phyloP scores from a whole-genome alignment of 192 early-diverging fungal genomes.

The Ambispora gerdemannii region DNA sequence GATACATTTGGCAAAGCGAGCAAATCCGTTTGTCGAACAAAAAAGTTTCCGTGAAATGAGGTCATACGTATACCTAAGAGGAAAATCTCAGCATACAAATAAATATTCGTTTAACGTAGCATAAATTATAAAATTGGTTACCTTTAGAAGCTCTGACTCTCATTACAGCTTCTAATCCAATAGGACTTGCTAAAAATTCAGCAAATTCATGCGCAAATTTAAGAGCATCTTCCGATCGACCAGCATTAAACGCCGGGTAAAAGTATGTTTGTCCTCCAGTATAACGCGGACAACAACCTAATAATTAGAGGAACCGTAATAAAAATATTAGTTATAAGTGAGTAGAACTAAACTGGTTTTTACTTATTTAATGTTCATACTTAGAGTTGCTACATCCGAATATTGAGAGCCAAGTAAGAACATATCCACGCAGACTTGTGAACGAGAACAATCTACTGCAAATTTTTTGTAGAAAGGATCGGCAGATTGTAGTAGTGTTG shows the following conservation, averaged over 20 bases:
- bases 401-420: constrained; percentile 83
- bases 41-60: constrained; percentile 95
- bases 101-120: no score
- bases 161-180: constrained; percentile 90
- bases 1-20: constrained; percentile 88
- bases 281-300: constrained; percentile 72
- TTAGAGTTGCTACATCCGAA: constrained; percentile 84
- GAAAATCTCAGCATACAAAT: no score
- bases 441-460: constrained; percentile 86
- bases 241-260: constrained; percentile 87
- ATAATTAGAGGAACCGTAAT: constrained; percentile 5
- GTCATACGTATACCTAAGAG: constrained; percentile 64
- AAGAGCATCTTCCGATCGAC: constrained; percentile 73
- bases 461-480: constrained; percentile 86
- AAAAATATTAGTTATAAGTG: neutral
- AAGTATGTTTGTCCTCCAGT: constrained; percentile 87
- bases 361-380: constrained; percentile 40
- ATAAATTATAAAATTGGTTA: no score
- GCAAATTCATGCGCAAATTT: constrained; percentile 83
- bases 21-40: constrained; percentile 90
- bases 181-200: constrained; percentile 71
- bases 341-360: neutral
- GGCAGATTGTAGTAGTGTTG: constrained; percentile 76
- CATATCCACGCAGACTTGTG: constrained; percentile 87
- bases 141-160: constrained; percentile 89